phyloP scores from a whole-genome alignment of 2,329 filamentous ascomycete species.

The Fusarium palustre region DNA sequence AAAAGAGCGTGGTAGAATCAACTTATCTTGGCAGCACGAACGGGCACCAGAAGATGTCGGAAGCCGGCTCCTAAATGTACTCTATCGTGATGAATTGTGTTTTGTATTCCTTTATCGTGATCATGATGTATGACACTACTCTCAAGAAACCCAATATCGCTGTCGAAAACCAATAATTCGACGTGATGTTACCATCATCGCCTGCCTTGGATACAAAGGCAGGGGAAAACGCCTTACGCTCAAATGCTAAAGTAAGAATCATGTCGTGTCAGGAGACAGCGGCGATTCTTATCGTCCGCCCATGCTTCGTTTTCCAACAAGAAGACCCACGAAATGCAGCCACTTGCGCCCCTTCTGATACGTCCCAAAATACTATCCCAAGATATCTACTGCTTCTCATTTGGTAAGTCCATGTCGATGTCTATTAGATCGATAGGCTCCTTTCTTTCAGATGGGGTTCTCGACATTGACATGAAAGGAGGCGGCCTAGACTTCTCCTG shows the following conservation, averaged over 20 bases:
- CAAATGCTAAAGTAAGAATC: conserved; percentile 27
- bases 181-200: conserved; percentile 4
- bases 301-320: not conserved
- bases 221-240: conserved; percentile 32
- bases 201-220: not conserved
- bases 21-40: not conserved
- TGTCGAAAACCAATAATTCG: conserved; percentile 5
- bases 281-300: not conserved
- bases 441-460: conserved; percentile 38
- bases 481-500: conserved; percentile 54
- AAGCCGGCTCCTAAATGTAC: no score
- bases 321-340: not conserved
- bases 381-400: conserved; percentile 33
- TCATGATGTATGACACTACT: not conserved
- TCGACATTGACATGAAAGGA: conserved; percentile 42
- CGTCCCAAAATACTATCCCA: not conserved
- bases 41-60: not conserved
- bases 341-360: not conserved
- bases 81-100: not conserved
- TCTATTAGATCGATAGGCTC: conserved; percentile 50
- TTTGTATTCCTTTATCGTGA: not conserved
- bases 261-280: conserved; percentile 4
- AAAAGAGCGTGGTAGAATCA: not conserved
- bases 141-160: not conserved
- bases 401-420: conserved; percentile 56